Evolutionary conservation across 2,329 filamentous ascomycete genomes (phyloP), one percentile per base, ranked within the genome.

Genomic region (Penicillium sp.): DNA sequence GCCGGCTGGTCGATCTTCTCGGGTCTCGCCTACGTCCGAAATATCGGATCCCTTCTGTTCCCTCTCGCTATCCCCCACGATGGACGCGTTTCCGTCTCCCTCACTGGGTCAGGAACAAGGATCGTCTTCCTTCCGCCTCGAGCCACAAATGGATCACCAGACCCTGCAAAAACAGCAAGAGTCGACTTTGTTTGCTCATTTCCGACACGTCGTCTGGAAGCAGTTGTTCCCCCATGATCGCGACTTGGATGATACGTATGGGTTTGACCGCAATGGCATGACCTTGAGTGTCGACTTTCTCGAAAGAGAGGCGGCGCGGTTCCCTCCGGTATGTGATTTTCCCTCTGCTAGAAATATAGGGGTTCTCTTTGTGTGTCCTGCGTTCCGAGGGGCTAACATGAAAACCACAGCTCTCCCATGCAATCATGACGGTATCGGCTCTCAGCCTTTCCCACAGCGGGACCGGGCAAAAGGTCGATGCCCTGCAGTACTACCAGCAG

Each of bases 381-480:
- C 11, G n/a, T 4, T 13, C 43, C 65, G 41, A 18, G 18, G 18
- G 18, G 18, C 18, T 18, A 18, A 18, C 18, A 18, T 1, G 18
- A 18, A 18, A 18, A 18, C 18, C 18, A 18, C 18, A 79, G 77
- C 70, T 81, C 46, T 74, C 76, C 42, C 75, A 81, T 58, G 77
- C 79, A 6, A 79, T 82, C 53, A 78, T 79, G 68, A 78, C 78
- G 4, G 63, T 82, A n/a, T 76, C 76, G 25, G 76, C 76, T 13
- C 69, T 80, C 38, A 77, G 76, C 55, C 66, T 79, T 38, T 71
- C 73, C 24, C 70, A 73, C 45, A 72, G 68, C 53, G 70, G 73
- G 29, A 70, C 67, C 27, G 67, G 69, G 27, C 70, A 73, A 45
- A 69, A 72, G 45, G 67, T 78, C 48, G 72, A 76, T 54, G 73